These are phyloP conservation scores for Calonectria hawksworthii DNA, from an alignment of 2,329 filamentous ascomycete genomes.

Conservation along the genomic window DNA sequence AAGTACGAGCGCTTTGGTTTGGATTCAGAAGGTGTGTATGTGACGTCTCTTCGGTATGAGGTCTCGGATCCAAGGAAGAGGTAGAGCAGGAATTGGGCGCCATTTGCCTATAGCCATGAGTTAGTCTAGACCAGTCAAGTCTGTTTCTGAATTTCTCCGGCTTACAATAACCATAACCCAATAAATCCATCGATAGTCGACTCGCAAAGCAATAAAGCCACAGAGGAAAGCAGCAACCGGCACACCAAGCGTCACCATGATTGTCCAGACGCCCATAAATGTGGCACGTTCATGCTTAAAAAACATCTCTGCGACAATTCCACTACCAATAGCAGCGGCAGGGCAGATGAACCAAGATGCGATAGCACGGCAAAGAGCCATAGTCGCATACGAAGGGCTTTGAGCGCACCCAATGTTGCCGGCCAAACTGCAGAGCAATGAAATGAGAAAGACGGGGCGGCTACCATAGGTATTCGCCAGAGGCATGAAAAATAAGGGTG, in stretches of 20 bases:
- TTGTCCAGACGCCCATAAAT: slow-evolving; percentile 6
- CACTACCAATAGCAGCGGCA: background rate
- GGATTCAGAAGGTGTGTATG: background rate
- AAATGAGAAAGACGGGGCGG: background rate
- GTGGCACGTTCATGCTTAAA: background rate
- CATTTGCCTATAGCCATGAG: slow-evolving; percentile 26
- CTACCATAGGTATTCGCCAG: background rate
- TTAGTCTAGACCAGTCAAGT: background rate
- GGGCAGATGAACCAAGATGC: background rate
- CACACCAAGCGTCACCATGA: slow-evolving; percentile 13
- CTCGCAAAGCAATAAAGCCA: slow-evolving; percentile 62
- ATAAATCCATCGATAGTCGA: slow-evolving; percentile 71
- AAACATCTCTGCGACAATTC: slow-evolving; percentile 6
- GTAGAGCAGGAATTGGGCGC: slow-evolving; percentile 30
- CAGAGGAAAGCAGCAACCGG: background rate
- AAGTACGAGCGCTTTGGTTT: background rate
- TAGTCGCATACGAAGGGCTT: background rate
- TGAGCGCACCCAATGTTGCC: slow-evolving; percentile 6
- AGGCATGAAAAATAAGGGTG: background rate
- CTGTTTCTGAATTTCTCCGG: background rate
- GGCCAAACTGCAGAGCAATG: background rate
- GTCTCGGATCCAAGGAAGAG: slow-evolving; percentile 36
- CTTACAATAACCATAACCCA: slow-evolving; percentile 67
- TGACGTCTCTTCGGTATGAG: background rate
- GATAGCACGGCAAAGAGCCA: background rate